These are phyloP conservation scores for Coriaria nepalensis DNA, from an alignment of 306 rosid genomes.

Conservation along the genomic window DNA sequence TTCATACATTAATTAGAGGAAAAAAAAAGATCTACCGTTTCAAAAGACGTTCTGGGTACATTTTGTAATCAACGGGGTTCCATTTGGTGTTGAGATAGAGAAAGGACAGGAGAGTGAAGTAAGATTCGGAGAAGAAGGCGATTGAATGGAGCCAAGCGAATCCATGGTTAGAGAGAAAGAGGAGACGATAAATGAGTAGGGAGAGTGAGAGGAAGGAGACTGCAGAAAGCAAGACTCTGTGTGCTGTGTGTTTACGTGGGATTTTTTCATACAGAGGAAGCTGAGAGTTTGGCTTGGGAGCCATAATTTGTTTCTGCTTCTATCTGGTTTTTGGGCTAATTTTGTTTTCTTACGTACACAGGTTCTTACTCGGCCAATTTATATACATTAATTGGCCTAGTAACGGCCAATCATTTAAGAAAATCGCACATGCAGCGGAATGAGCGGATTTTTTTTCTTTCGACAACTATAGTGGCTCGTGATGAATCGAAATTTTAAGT, in stretches of 20 bases:
- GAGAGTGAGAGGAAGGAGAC: slow-evolving; percentile 25
- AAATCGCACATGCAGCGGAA: no score
- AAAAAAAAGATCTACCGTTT: slow-evolving; percentile 13
- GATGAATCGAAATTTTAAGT: no score
- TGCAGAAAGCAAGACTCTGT: slow-evolving; percentile 17
- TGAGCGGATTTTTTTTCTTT: no score
- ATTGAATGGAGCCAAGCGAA: slow-evolving; percentile 21
- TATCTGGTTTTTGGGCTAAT: no score
- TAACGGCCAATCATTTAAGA: no score
- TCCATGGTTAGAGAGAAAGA: slow-evolving; percentile 8
- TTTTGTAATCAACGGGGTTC: slow-evolving; percentile 32
- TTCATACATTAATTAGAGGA: neutral
- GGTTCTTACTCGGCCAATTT: no score
- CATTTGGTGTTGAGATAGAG: slow-evolving; percentile 26
- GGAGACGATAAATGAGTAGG: slow-evolving; percentile 29
- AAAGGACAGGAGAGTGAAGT: slow-evolving; percentile 39
- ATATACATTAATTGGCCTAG: no score
- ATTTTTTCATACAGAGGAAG: slow-evolving; percentile 29
- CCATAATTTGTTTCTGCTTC: no score
- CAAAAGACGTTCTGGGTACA: slow-evolving; percentile 32
- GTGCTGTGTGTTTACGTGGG: neutral
- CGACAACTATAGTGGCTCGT: no score
- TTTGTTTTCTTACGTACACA: no score
- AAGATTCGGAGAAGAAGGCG: slow-evolving; percentile 50
- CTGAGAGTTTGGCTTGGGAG: no score